These are phyloP conservation scores for Corynascus novoguineensis DNA, from an alignment of 495 filamentous ascomycete species.

Conservation along the genomic window DNA sequence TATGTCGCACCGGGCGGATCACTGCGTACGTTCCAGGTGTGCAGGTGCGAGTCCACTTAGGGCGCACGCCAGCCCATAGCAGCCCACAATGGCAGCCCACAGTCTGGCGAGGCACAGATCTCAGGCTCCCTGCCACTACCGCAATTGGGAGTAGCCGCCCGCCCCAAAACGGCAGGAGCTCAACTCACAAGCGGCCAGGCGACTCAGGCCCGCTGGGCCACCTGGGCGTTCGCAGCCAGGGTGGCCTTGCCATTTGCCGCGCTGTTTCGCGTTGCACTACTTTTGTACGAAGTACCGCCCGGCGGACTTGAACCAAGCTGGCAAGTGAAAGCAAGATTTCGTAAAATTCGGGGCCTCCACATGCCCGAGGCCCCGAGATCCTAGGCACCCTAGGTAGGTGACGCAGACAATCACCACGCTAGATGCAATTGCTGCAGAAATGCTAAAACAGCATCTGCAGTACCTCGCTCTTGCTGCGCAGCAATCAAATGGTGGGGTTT, in stretches of 20 bases:
- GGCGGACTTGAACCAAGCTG: background rate
- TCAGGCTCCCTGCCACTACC: background rate
- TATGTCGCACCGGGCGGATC: conserved; percentile 3
- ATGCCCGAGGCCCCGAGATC: background rate
- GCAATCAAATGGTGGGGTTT: background rate
- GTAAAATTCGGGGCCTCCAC: background rate
- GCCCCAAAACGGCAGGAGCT: conserved; percentile 17
- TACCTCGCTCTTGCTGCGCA: background rate
- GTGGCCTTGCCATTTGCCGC: background rate
- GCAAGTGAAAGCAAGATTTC: background rate
- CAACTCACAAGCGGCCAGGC: background rate
- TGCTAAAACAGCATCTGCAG: too few species aligned
- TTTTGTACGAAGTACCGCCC: too few species aligned
- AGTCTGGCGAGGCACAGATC: background rate
- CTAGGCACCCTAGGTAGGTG: too few species aligned
- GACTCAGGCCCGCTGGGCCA: background rate
- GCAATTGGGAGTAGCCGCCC: background rate
- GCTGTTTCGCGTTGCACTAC: background rate
- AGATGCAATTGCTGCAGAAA: background rate
- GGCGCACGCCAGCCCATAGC: conserved; percentile 1
- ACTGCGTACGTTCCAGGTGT: background rate
- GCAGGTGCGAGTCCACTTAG: background rate
- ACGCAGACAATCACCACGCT: too few species aligned
- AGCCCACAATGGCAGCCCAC: background rate
- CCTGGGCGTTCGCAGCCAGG: background rate